phyloP scores from a whole-genome alignment of 352 stramenopile genomes.

The Elongisporangium undulatum region DNA sequence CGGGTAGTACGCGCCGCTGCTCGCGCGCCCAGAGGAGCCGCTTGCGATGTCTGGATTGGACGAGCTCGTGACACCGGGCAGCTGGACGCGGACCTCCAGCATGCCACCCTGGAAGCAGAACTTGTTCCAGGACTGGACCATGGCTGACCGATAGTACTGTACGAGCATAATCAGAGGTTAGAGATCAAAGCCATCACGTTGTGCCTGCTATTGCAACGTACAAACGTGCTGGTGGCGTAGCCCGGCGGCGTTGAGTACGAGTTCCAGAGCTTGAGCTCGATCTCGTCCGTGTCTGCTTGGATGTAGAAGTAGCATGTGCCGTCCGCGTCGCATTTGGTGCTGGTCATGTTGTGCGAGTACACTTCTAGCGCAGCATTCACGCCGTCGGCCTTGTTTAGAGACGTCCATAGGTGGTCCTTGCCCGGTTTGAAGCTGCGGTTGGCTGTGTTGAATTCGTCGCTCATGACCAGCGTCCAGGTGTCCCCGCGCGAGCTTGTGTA shows the following conservation, averaged over 20 bases:
- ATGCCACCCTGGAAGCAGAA: slow-evolving; percentile 90
- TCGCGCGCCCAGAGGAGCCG: slow-evolving; percentile 13
- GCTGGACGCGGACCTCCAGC: slow-evolving; percentile 76
- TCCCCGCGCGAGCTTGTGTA: slow-evolving; percentile 41
- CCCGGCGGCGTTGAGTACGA: slow-evolving; percentile 40
- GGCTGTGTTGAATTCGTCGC: slow-evolving; percentile 91
- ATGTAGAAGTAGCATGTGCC: slow-evolving; percentile 51
- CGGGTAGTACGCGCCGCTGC: slow-evolving; percentile 32
- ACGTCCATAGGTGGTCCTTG: slow-evolving; percentile 92
- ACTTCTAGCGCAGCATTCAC: slow-evolving; percentile 87
- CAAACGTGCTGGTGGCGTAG: slow-evolving; percentile 18
- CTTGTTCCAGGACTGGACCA: slow-evolving; percentile 90
- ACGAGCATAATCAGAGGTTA: slow-evolving; percentile 9
- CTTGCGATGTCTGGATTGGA: slow-evolving; percentile 29
- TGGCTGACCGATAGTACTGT: slow-evolving; percentile 62
- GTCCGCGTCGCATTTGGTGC: slow-evolving; percentile 30
- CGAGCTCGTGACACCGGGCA: slow-evolving; percentile 63
- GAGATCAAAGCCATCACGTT: neutral
- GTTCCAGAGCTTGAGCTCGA: slow-evolving; percentile 50
- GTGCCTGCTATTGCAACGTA: neutral
- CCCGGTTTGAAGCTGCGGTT: slow-evolving; percentile 88
- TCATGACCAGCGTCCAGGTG: slow-evolving; percentile 80
- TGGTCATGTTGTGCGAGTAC: slow-evolving; percentile 85
- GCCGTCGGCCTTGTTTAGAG: slow-evolving; percentile 92
- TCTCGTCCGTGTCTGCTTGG: slow-evolving; percentile 29